Percentiles rank a stretch among this genome's conserved stretches.
phyloP scores from a whole-genome alignment of 78 protist species.

The Salpingoeca rosetta region DNA sequence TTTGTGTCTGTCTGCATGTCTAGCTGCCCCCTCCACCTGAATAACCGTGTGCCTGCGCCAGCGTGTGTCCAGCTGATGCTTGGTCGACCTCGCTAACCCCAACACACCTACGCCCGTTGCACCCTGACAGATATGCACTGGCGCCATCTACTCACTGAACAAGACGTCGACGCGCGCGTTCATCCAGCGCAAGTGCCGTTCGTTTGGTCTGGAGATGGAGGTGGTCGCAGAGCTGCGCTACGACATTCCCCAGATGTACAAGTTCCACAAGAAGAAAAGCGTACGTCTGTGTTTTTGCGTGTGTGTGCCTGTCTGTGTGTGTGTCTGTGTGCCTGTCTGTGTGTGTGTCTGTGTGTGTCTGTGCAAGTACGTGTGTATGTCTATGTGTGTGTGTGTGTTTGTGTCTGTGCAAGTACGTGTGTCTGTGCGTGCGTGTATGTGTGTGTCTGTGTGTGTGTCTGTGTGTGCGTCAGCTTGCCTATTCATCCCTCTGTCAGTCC shows the following conservation, averaged over 20 bases:
- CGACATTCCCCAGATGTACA: conserved; percentile 30
- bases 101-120: too few species aligned
- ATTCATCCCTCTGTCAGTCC: too few species aligned
- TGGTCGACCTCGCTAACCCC: not conserved
- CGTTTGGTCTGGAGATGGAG: not conserved
- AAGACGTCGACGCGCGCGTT: conserved; percentile 28
- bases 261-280: conserved; percentile 27
- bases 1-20: not conserved
- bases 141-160: conserved; percentile 38
- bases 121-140: too few species aligned
- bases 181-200: not conserved
- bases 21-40: not conserved
- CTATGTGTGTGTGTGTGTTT: not conserved
- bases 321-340: not conserved
- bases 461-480: not conserved
- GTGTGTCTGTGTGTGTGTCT: not conserved
- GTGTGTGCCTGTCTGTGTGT: not conserved
- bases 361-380: not conserved
- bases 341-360: not conserved
- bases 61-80: not conserved
- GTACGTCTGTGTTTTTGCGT: not conserved
- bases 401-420: not conserved
- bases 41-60: not conserved
- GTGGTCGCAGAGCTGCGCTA: conserved; percentile 42
- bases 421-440: not conserved